These are phyloP conservation scores for Trypanosoma mega DNA, from an alignment of 208 protist genomes.

Conservation along the genomic window DNA sequence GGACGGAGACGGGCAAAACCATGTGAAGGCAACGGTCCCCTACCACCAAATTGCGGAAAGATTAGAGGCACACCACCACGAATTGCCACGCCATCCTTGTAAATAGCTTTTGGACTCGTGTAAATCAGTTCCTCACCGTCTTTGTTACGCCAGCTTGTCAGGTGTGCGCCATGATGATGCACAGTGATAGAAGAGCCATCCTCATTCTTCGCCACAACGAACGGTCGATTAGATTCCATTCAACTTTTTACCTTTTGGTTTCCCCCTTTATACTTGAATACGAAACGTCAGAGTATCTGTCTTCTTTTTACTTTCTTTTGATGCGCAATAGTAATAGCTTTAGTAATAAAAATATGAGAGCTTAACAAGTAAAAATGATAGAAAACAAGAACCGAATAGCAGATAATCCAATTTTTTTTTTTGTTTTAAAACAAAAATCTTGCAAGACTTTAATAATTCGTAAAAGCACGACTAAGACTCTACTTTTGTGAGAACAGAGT, in stretches of 20 bases:
- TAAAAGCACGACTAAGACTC: too few species aligned
- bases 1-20: constrained; percentile 66
- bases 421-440: too few species aligned
- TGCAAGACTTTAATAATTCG: too few species aligned
- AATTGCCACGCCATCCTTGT: constrained; percentile 61
- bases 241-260: background rate
- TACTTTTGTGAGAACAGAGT: too few species aligned
- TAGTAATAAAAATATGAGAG: background rate
- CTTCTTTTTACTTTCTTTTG: background rate
- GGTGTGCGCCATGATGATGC: constrained; percentile 84
- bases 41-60: constrained; percentile 86
- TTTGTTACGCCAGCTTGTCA: constrained; percentile 72
- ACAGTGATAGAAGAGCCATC: constrained; percentile 80
- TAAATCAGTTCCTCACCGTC: constrained; percentile 74
- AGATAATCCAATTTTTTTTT: too few species aligned
- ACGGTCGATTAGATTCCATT: background rate
- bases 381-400: too few species aligned
- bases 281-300: background rate
- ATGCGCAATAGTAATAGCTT: background rate
- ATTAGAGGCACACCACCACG: constrained; percentile 89
- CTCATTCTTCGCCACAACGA: constrained; percentile 11
- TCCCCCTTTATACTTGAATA: too few species aligned
- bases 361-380: background rate
- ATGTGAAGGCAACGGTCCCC: constrained; percentile 66
- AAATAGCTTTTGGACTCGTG: constrained; percentile 77